Conservation (phyloP, 106 monocot genomes). For the Acanthochlamys bracteata region DNA sequence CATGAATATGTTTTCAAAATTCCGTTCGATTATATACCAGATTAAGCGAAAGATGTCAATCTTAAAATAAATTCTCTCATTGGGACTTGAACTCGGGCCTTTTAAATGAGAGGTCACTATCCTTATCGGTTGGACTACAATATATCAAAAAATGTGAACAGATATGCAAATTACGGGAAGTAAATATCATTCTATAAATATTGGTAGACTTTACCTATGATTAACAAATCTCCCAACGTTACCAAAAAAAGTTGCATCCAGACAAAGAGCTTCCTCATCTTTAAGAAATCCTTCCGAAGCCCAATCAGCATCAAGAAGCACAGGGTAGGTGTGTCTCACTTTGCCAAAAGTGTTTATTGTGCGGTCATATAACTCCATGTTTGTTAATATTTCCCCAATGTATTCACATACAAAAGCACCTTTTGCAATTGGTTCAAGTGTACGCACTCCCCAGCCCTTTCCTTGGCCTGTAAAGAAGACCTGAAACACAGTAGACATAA, state of each 20-base stretch:
- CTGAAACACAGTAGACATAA: conserved; percentile 19
- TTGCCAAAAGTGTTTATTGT: conserved; percentile 35
- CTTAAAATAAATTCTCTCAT: no score
- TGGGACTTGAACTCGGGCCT: no score
- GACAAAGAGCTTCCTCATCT: conserved; percentile 91
- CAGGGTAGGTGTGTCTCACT: conserved; percentile 65
- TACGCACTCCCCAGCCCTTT: conserved; percentile 89
- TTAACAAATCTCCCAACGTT: conserved; percentile 91
- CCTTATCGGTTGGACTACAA: no score
- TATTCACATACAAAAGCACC: conserved; percentile 92
- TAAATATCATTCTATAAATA: no score
- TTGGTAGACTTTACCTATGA: conserved; percentile 88
- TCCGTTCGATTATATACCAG: no score
- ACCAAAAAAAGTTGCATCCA: conserved; percentile 90
- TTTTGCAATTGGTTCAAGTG: conserved; percentile 48
- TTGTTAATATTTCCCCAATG: conserved; percentile 82
- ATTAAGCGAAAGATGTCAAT: no score
- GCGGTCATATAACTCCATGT: conserved; percentile 73
- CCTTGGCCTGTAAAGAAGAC: conserved; percentile 45
- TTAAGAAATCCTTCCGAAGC: conserved; percentile 66
- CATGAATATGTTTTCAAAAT: no score
- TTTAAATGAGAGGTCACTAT: no score
- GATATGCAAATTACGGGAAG: no score
- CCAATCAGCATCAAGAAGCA: conserved; percentile 88
- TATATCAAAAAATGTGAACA: no score